Conservation (phyloP, 2,329 filamentous ascomycete genomes). For the Penicillium oxalicum region DNA sequence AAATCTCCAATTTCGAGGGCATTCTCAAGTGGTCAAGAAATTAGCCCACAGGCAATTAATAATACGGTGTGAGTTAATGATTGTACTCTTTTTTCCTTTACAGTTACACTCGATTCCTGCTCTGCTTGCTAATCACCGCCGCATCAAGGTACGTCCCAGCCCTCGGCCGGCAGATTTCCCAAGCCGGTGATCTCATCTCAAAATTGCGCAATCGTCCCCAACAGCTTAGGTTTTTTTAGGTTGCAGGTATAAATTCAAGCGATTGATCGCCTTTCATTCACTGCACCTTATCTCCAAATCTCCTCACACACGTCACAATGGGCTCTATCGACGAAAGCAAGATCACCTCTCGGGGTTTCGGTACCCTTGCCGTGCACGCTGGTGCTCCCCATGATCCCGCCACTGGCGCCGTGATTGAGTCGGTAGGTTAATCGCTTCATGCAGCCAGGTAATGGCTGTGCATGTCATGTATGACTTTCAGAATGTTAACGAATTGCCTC, state of each 20-base stretch:
- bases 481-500: slow-evolving; percentile 6
- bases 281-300: background rate
- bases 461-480: background rate
- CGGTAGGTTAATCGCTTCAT: slow-evolving; percentile 43
- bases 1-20: background rate
- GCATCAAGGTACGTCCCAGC: background rate
- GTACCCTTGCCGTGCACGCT: slow-evolving; percentile 90
- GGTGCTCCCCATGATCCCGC: slow-evolving; percentile 83
- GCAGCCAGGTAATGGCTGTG: background rate
- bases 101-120: background rate
- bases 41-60: background rate
- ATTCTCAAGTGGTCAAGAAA: background rate
- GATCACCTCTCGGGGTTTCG: slow-evolving; percentile 70
- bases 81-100: slow-evolving; percentile 3
- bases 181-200: slow-evolving; percentile 14
- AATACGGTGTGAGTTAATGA: background rate
- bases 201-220: slow-evolving; percentile 12
- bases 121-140: slow-evolving; percentile 15
- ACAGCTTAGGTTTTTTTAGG: background rate
- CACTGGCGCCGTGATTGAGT: slow-evolving; percentile 91
- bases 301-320: slow-evolving; percentile 9
- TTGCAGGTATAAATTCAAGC: background rate
- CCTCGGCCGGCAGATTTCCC: slow-evolving; percentile 3
- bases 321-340: slow-evolving; percentile 35
- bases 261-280: slow-evolving; percentile 4